A percentile compares a stretch with the other conserved stretches of the same genome.
phyloP scores from a whole-genome alignment of 2,329 filamentous ascomycete genomes.

The Aspergillus sp. region DNA sequence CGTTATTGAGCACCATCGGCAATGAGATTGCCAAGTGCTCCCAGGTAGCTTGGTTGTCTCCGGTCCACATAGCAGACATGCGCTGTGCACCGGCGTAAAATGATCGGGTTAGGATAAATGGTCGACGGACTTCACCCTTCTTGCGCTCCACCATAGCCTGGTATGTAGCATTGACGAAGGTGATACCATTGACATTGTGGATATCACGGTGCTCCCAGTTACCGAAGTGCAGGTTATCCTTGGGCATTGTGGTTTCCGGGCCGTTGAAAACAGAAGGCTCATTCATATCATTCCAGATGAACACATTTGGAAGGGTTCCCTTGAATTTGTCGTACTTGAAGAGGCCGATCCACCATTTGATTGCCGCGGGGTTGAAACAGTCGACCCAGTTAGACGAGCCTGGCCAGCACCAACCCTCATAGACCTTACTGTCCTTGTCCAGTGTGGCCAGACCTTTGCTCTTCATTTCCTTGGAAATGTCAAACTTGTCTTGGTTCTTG shows the following conservation, averaged over 20 bases:
- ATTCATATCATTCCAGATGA: conserved; percentile 99
- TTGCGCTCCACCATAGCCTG: conserved; percentile 80
- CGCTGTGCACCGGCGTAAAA: conserved; percentile 92
- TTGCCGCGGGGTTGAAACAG: conserved; percentile 87
- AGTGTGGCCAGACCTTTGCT: conserved; percentile 79
- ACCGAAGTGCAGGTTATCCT: conserved; percentile 89
- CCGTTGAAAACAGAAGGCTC: conserved; percentile 99
- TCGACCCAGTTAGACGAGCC: conserved; percentile 97
- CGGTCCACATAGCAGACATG: conserved; percentile 95
- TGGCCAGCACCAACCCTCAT: conserved; percentile 98
- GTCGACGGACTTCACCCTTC: conserved; percentile 78
- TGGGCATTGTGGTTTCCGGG: conserved; percentile 97
- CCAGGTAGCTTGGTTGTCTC: conserved; percentile 95
- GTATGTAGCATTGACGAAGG: conserved; percentile 91
- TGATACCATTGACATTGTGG: conserved; percentile 94
- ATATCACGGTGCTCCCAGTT: conserved; percentile 97
- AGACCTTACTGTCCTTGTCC: conserved; percentile 85
- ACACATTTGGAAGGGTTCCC: conserved; percentile 81
- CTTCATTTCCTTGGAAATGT: conserved; percentile 75
- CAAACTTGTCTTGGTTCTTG: conserved; percentile 82
- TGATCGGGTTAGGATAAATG: conserved; percentile 88
- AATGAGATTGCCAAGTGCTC: conserved; percentile 83
- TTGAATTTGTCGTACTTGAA: conserved; percentile 89
- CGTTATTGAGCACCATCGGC: conserved; percentile 91
- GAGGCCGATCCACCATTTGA: conserved; percentile 85